These are phyloP conservation scores for Acacia pycnantha DNA, from an alignment of 331 rosid genomes.

Conservation along the genomic window DNA sequence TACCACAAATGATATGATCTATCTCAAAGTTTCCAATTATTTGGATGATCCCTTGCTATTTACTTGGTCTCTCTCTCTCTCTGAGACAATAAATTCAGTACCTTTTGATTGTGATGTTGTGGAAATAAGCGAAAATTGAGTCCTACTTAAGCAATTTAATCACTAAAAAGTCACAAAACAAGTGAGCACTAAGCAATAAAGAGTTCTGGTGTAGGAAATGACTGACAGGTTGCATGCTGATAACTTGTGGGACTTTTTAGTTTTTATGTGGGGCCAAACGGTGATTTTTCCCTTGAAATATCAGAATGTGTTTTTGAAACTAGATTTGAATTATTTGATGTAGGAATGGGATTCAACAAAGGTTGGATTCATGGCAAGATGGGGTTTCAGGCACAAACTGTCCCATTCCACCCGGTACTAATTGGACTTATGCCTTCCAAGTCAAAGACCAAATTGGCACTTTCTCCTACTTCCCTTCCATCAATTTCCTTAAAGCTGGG, in stretches of 20 bases:
- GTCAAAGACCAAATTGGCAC: constrained; percentile 85
- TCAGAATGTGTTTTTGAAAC: neutral
- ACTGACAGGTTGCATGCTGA: too few species aligned
- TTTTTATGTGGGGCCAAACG: too few species aligned
- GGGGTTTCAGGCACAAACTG: constrained; percentile 90
- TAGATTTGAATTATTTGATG: neutral
- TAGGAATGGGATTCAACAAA: constrained; percentile 93
- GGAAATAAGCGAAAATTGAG: neutral
- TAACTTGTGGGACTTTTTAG: too few species aligned
- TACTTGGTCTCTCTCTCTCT: constrained; percentile 46
- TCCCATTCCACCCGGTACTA: constrained; percentile 59
- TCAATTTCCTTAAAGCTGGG: constrained; percentile 79
- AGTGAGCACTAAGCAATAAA: too few species aligned
- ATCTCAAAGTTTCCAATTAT: constrained; percentile 65
- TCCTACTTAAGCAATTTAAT: neutral
- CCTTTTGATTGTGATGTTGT: neutral
- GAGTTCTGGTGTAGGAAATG: too few species aligned
- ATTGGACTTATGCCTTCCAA: constrained; percentile 74
- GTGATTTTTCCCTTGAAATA: neutral
- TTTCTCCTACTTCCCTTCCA: constrained; percentile 85
- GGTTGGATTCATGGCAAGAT: constrained; percentile 92
- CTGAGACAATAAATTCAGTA: neutral
- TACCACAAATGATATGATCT: constrained; percentile 65
- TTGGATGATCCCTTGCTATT: constrained; percentile 74
- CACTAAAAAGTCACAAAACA: too few species aligned